Conservation (phyloP, 2,329 filamentous ascomycete species). For the Sporothrix pallida region DNA sequence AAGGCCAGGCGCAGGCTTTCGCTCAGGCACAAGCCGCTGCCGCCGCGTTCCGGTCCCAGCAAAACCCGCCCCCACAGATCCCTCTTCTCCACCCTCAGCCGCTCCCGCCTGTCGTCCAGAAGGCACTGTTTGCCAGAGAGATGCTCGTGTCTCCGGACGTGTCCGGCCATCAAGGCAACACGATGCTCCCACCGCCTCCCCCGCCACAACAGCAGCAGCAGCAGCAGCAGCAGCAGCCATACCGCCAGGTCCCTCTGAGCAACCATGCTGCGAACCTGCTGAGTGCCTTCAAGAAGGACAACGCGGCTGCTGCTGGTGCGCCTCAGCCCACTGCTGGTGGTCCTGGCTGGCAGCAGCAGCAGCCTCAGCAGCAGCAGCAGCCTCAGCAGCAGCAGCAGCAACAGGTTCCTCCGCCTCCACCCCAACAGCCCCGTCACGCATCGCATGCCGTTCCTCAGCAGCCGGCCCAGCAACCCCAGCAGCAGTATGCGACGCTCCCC, state of each 20-base stretch:
- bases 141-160: slow-evolving; percentile 47
- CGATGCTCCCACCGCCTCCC: slow-evolving; percentile 34
- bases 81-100: slow-evolving; percentile 56
- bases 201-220: slow-evolving; percentile 34
- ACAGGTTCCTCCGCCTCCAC: background rate
- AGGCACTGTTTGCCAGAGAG: slow-evolving; percentile 56
- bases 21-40: slow-evolving; percentile 14
- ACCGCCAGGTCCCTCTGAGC: slow-evolving; percentile 42
- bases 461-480: slow-evolving; percentile 19
- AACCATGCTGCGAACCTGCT: slow-evolving; percentile 48
- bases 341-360: slow-evolving; percentile 17
- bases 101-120: slow-evolving; percentile 62
- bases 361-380: slow-evolving; percentile 20
- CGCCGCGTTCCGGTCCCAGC: slow-evolving; percentile 13
- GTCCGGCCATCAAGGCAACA: slow-evolving; percentile 31
- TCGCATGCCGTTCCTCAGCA: slow-evolving; percentile 55
- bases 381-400: too few species aligned
- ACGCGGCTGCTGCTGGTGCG: background rate
- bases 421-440: slow-evolving; percentile 32
- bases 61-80: slow-evolving; percentile 37
- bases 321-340: background rate
- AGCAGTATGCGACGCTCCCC: background rate
- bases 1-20: slow-evolving; percentile 19
- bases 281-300: slow-evolving; percentile 49
- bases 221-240: slow-evolving; percentile 30